Conservation (phyloP, 179 eudicot species). For the Silene coronaria region DNA sequence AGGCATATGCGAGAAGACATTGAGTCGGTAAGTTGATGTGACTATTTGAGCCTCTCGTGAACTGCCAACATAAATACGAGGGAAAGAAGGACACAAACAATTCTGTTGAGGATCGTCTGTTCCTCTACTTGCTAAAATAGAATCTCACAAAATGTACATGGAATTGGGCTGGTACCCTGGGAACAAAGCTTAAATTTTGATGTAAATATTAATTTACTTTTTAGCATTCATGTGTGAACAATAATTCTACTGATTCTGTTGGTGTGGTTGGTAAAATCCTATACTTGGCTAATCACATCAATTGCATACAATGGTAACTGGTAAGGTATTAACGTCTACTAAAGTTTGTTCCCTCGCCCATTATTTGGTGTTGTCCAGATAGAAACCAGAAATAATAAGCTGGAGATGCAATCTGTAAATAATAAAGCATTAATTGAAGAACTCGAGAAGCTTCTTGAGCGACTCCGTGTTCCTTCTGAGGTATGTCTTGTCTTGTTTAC, state of each 20-base stretch:
- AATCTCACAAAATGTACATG: slow-evolving; percentile 1
- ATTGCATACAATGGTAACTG: neutral
- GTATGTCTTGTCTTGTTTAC: slow-evolving; percentile 25
- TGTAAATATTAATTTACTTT: neutral
- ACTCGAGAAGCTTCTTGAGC: slow-evolving; percentile 90
- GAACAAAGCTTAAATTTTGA: neutral
- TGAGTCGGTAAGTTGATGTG: slow-evolving; percentile 67
- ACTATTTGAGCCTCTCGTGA: neutral
- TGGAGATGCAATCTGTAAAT: slow-evolving; percentile 94
- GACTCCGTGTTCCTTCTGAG: slow-evolving; percentile 76
- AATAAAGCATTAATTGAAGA: slow-evolving; percentile 73
- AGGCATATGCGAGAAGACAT: slow-evolving; percentile 99
- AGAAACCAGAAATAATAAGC: slow-evolving; percentile 89
- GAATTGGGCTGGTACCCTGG: neutral
- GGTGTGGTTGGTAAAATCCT: neutral
- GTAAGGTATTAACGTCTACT: neutral
- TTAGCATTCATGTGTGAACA: neutral
- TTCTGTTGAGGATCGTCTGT: neutral
- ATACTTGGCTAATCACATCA: neutral
- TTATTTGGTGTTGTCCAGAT: slow-evolving; percentile 48
- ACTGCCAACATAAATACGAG: neutral
- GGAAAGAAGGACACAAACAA: neutral
- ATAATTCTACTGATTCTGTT: neutral
- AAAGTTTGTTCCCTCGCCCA: neutral
- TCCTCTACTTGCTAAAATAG: neutral